Base-by-base conservation (phyloP, 768 basidiomycete species). In the Hortiboletus campestris region DNA sequence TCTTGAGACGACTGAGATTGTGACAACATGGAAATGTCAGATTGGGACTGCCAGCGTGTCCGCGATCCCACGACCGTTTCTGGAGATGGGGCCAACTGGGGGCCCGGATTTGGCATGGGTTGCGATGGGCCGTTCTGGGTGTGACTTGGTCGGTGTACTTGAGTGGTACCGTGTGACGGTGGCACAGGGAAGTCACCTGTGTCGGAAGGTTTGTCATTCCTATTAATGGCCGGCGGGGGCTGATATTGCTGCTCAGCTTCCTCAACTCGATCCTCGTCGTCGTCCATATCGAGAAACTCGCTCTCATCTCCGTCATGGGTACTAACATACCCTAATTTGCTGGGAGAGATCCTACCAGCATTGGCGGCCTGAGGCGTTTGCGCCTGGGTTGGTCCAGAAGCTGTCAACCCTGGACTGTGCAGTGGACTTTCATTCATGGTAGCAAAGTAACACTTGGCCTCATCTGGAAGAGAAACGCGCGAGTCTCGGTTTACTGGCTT, bases 371-470 rank as follows among this genome's bases (percentile, higher is more conserved):
- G 49, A 35, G 17, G 14, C 6, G 13, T 40, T 46, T 42, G 46
- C n/a, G 32, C 34, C 22, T 56, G 54, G 13, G 31, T 1, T 8
- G 39, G 14, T 36, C 48, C 55, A 12, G 47, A 45, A 12, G 19
- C 40, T 20, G 56, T 34, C 29, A 57, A 55, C 10, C 58, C 56
- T 7, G 86, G 83, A 63, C 82, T 86, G 28, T 80, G 72, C 9
- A 74, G 65, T 3, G 88, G 85, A 6, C 84, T 85, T 53, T 89
- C 88, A 36, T 72, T 72, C 80, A 88, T 84, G 61, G 79, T 82
- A 36, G 82, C 78, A 53, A 89, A 85, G 63, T 89, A 91, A 46
- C 80, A 83, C 59, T 77, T 82, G 16, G 89, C 86, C 67, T 92
- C 91, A 51, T 91, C 88, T 1, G 90, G 87, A 36, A 91, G 76